Evolutionary conservation across 2,329 filamentous ascomycete genomes (phyloP).

Genomic region (Colletotrichum sp.): DNA sequence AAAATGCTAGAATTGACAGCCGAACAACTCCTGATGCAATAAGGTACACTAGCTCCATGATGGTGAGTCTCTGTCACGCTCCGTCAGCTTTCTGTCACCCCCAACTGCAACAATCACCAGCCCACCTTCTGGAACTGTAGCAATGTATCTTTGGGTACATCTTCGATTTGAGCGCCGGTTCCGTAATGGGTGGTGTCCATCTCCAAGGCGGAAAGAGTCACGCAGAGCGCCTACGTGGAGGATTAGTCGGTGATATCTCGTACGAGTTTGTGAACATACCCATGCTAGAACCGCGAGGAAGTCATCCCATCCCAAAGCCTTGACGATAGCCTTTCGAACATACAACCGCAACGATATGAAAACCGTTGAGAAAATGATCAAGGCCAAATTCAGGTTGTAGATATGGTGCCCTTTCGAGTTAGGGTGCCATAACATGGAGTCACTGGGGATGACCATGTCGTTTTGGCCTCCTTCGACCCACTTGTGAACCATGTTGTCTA

Average conservation of each 20-base stretch:
- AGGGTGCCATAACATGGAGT: background rate
- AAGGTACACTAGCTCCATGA: constrained; percentile 29
- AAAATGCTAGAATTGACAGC: constrained; percentile 37
- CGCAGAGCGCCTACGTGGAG: background rate
- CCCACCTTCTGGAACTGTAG: constrained; percentile 6
- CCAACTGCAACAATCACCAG: too few relatives aligned
- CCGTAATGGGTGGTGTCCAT: constrained; percentile 14
- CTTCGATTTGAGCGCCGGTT: constrained; percentile 6
- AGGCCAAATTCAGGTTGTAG: constrained; percentile 10
- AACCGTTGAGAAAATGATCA: constrained; percentile 14
- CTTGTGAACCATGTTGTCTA: background rate
- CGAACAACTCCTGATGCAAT: constrained; percentile 34
- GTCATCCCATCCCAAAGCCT: constrained; percentile 13
- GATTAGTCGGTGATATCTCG: background rate
- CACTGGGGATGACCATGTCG: background rate
- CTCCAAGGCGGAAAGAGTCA: constrained; percentile 7
- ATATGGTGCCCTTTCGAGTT: constrained; percentile 7
- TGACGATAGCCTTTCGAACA: background rate
- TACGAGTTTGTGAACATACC: background rate
- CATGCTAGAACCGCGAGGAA: constrained; percentile 2
- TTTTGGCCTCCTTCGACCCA: background rate
- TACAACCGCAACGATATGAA: background rate
- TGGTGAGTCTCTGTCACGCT: background rate
- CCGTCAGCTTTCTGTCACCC: background rate
- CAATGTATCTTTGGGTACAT: background rate